Evolutionary conservation across 331 rosid species (phyloP).

Genomic region (Cucumis variabilis): DNA sequence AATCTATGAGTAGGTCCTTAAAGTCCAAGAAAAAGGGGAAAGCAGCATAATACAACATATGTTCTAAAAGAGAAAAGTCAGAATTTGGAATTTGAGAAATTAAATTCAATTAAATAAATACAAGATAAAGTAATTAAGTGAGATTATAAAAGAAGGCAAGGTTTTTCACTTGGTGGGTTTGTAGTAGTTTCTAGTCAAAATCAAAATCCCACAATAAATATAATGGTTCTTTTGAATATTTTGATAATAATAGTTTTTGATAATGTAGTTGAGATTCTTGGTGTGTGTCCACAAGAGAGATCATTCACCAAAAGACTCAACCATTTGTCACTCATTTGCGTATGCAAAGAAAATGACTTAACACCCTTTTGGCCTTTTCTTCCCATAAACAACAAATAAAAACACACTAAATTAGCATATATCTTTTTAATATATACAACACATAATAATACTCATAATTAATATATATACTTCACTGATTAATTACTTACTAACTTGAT

Average conservation of each 20-base stretch:
- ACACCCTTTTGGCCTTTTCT: conserved; percentile 50
- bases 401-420: background rate
- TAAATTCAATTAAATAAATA: too few relatives aligned
- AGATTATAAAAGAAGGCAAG: background rate
- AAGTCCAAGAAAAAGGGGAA: too few relatives aligned
- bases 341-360: conserved; percentile 67
- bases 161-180: conserved; percentile 17
- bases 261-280: conserved; percentile 17
- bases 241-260: background rate
- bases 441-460: too few relatives aligned
- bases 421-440: too few relatives aligned
- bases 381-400: conserved; percentile 41
- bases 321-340: conserved; percentile 31
- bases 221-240: conserved; percentile 17
- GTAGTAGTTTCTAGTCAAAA: conserved; percentile 56
- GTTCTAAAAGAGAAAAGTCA: too few relatives aligned
- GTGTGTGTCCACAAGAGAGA: conserved; percentile 4
- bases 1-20: too few relatives aligned
- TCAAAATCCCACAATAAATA: conserved; percentile 43
- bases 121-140: too few relatives aligned
- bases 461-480: too few relatives aligned
- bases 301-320: conserved; percentile 30
- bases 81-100: too few relatives aligned
- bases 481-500: too few relatives aligned
- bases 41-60: too few relatives aligned